Evolutionary conservation across 1,284 basidiomycete species (phyloP).

Genomic region (Leccinum laetum): DNA sequence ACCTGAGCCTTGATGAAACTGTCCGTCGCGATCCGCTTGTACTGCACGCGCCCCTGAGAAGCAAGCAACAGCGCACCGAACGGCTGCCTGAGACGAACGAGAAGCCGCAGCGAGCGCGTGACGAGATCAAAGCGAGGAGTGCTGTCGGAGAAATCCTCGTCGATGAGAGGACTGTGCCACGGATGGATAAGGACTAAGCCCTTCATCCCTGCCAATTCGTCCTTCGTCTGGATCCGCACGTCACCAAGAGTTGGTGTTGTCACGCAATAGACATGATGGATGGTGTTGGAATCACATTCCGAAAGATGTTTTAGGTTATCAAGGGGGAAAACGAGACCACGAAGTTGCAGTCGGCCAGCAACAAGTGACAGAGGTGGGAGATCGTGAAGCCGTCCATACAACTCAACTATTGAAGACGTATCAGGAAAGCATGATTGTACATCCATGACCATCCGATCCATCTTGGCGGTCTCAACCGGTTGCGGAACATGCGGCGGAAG

Average conservation of each 20-base stretch:
- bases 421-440: neutral
- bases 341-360: neutral
- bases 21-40: neutral
- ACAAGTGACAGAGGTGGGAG: neutral
- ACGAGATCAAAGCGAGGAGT: neutral
- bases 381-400: neutral
- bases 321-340: neutral
- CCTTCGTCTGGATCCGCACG: neutral
- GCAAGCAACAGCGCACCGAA: neutral
- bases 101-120: neutral
- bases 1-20: neutral
- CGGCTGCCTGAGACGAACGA: neutral
- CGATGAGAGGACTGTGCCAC: neutral
- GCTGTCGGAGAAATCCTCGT: neutral
- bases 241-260: neutral
- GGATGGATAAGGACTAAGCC: neutral
- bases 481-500: neutral
- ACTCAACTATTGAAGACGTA: fast-evolving
- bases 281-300: neutral
- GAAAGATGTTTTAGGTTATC: neutral
- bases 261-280: neutral
- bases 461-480: neutral
- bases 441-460: neutral
- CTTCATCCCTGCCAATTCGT: neutral
- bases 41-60: neutral